Conservation (phyloP, 2,329 filamentous ascomycete species). For the Epichloe hybrida region DNA sequence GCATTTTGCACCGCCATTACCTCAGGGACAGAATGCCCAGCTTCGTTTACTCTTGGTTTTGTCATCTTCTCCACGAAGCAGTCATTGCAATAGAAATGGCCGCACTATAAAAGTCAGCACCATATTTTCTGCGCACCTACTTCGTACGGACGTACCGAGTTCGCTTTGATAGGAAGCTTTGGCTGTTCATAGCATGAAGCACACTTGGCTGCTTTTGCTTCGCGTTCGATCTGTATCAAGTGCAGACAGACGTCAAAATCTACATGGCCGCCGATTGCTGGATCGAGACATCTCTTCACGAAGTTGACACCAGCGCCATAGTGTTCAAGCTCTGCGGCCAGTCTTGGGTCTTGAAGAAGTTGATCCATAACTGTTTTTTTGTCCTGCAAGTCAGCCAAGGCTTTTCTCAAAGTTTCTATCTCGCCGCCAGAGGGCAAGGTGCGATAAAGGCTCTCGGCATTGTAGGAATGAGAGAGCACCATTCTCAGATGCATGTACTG, state of each 20-base stretch:
- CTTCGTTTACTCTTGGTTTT: not conserved
- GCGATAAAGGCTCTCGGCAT: constrained; percentile 15
- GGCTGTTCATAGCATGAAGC: constrained; percentile 2
- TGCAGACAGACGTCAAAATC: constrained; percentile 9
- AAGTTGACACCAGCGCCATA: constrained; percentile 8
- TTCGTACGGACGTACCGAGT: not conserved
- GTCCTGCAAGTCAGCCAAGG: not conserved
- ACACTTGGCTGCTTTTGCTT: constrained; percentile 1
- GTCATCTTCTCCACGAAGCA: constrained; percentile 8
- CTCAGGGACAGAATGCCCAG: not conserved
- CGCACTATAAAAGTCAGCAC: constrained; percentile 16
- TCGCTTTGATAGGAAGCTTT: rapidly evolving
- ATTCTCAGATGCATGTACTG: not conserved
- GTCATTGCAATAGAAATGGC: constrained; percentile 17
- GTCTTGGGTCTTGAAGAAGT: not conserved
- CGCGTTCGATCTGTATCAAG: constrained; percentile 7
- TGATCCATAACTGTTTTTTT: constrained; percentile 5
- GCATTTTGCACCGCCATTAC: not conserved
- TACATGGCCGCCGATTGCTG: constrained; percentile 9
- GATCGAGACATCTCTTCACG: not conserved
- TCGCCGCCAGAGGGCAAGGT: not conserved
- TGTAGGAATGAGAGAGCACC: constrained; percentile 15
- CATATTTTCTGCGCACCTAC: not conserved
- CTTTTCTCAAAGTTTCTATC: not conserved
- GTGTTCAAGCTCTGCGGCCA: not conserved